Conservation (phyloP, 148 eudicot species). For the Drosera capensis region DNA sequence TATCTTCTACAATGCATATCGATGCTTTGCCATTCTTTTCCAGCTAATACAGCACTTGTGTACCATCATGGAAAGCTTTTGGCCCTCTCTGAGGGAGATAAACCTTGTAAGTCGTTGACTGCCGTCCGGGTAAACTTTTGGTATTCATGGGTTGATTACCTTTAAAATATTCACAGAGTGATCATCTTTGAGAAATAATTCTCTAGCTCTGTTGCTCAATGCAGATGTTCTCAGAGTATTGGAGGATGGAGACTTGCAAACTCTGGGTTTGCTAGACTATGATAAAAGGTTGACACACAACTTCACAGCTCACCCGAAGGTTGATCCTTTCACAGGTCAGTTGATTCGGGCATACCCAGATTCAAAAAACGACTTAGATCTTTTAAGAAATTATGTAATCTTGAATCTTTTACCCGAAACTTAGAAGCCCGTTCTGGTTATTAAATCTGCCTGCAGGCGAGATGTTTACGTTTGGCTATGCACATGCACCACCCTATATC, state of each 20-base stretch:
- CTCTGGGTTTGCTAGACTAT: slow-evolving; percentile 81
- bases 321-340: slow-evolving; percentile 76
- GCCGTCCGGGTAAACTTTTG: no score
- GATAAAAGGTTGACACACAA: slow-evolving; percentile 75
- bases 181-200: neutral
- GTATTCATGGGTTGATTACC: no score
- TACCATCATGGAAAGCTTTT: slow-evolving; percentile 85
- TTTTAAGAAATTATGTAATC: neutral
- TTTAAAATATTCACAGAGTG: neutral
- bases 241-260: slow-evolving; percentile 94
- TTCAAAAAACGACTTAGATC: neutral
- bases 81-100: slow-evolving; percentile 75
- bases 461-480: slow-evolving; percentile 86
- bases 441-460: slow-evolving; percentile 40
- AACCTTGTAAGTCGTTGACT: slow-evolving; percentile 55
- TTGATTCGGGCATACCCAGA: neutral
- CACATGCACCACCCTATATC: slow-evolving; percentile 53
- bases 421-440: neutral
- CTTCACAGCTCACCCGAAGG: slow-evolving; percentile 92
- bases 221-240: slow-evolving; percentile 65
- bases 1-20: no score
- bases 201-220: neutral
- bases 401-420: neutral
- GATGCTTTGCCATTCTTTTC: slow-evolving; percentile 7
- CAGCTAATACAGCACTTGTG: slow-evolving; percentile 79